phyloP scores from a whole-genome alignment of 345 rosid species.

The Iberis pinnata region DNA sequence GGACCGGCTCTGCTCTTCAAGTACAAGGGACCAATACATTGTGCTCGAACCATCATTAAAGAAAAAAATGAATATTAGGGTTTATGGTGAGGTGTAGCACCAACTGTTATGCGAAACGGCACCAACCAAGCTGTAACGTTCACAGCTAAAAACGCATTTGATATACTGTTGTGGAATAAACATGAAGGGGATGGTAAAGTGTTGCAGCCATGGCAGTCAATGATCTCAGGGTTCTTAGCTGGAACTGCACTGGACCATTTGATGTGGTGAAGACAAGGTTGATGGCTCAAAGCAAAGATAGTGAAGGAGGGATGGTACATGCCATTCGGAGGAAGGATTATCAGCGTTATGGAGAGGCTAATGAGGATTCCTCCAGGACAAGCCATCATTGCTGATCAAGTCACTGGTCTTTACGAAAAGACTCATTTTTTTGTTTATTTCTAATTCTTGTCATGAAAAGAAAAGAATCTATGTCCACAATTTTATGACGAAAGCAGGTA shows the following conservation, averaged over 20 bases:
- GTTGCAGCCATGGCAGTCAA: conserved; percentile 89
- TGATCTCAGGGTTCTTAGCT: conserved; percentile 92
- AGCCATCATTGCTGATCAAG: conserved; percentile 94
- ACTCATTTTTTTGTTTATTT: no score
- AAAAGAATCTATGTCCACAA: no score
- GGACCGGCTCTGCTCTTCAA: no score
- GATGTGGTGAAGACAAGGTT: conserved; percentile 98
- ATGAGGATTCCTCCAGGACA: conserved; percentile 99
- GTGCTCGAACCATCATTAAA: conserved; percentile 54
- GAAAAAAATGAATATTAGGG: conserved; percentile 85
- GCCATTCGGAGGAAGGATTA: conserved; percentile 83
- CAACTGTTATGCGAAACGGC: conserved; percentile 95
- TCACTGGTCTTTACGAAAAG: conserved; percentile 73
- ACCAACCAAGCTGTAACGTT: conserved; percentile 98
- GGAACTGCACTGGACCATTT: conserved; percentile 97
- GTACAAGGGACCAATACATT: conserved; percentile 92
- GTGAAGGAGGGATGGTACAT: conserved; percentile 80
- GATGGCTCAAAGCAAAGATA: conserved; percentile 74
- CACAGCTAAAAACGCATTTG: conserved; percentile 80
- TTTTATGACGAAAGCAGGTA: no score
- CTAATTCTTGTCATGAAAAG: no score
- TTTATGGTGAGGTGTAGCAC: conserved; percentile 94
- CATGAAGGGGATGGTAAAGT: conserved; percentile 85
- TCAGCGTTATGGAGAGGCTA: conserved; percentile 80
- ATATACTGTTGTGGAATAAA: conserved; percentile 78